Conservation (phyloP, 2,329 filamentous ascomycete species). For the Reticulascus tulasneorum region DNA sequence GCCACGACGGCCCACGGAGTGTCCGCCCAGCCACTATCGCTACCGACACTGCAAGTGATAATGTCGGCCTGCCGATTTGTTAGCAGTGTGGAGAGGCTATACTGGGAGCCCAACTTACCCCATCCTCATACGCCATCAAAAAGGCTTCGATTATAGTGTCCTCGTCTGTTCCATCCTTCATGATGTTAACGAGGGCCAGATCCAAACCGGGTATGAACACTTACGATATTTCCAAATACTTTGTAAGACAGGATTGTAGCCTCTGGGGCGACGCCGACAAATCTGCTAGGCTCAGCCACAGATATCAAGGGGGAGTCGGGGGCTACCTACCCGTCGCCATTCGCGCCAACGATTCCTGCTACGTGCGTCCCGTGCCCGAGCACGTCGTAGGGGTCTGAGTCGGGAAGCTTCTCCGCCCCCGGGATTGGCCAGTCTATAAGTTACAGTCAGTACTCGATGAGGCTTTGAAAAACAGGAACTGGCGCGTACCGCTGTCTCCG, state of each 20-base stretch:
- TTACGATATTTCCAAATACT: constrained; percentile 16
- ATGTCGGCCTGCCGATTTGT: constrained; percentile 1
- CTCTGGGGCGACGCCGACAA: constrained; percentile 22
- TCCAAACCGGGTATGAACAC: not conserved
- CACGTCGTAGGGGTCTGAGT: constrained; percentile 29
- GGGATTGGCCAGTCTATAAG: constrained; percentile 13
- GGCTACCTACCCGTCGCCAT: constrained; percentile 8
- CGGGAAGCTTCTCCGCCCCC: constrained; percentile 22
- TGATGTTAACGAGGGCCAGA: not conserved
- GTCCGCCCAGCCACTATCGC: constrained; percentile 21
- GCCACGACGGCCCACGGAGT: constrained; percentile 38
- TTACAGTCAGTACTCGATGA: not conserved
- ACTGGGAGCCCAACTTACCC: constrained; percentile 1
- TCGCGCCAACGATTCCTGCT: constrained; percentile 23
- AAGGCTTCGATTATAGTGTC: constrained; percentile 13
- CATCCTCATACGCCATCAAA: constrained; percentile 9
- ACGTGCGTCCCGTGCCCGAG: constrained; percentile 34
- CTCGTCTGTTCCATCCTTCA: constrained; percentile 11
- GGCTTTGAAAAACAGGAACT: not conserved
- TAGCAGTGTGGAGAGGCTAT: not conserved
- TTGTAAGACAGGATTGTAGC: constrained; percentile 24
- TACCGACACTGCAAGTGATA: not conserved
- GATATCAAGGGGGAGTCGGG: too few species aligned
- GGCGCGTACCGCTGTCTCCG: constrained; percentile 16
- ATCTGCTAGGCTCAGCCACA: not conserved